Conservation (phyloP, 805 yeast species). For the Lipomyces starkeyi region DNA sequence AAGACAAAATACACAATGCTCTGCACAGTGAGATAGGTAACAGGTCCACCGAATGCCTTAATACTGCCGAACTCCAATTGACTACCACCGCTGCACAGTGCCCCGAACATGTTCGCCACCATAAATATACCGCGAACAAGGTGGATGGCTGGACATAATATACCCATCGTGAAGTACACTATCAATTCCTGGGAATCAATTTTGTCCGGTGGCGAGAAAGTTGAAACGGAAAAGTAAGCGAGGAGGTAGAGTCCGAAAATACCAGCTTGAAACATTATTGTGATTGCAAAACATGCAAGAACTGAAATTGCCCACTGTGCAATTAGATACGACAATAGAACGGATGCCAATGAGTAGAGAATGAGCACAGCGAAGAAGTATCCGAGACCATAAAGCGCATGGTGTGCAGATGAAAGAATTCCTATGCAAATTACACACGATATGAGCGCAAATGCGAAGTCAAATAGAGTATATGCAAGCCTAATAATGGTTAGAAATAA, state of each 20-base stretch:
- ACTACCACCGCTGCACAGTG: slow-evolving; percentile 38
- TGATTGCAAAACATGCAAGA: slow-evolving; percentile 48
- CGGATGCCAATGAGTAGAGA: slow-evolving; percentile 42
- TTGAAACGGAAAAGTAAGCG: slow-evolving; percentile 40
- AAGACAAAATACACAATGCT: slow-evolving; percentile 33
- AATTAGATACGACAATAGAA: slow-evolving; percentile 40
- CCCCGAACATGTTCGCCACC: slow-evolving; percentile 43
- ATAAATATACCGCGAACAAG: slow-evolving; percentile 44
- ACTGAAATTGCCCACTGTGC: slow-evolving; percentile 43
- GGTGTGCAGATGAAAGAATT: slow-evolving; percentile 38
- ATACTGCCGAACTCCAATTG: slow-evolving; percentile 41
- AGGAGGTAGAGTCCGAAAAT: slow-evolving; percentile 43
- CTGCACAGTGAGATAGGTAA: slow-evolving; percentile 43
- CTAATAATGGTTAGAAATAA: background rate
- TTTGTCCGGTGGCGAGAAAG: slow-evolving; percentile 40
- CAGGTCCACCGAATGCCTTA: slow-evolving; percentile 45
- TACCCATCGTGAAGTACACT: slow-evolving; percentile 42
- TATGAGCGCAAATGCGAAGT: slow-evolving; percentile 36
- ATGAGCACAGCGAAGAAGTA: slow-evolving; percentile 43
- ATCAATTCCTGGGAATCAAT: slow-evolving; percentile 34
- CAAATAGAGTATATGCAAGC: slow-evolving; percentile 41
- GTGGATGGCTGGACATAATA: slow-evolving; percentile 41
- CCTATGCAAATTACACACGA: slow-evolving; percentile 39
- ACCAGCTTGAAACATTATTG: slow-evolving; percentile 42
- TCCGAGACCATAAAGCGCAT: slow-evolving; percentile 40